Conservation (phyloP, 192 early-diverging fungal species). For the Backusella westeae region DNA sequence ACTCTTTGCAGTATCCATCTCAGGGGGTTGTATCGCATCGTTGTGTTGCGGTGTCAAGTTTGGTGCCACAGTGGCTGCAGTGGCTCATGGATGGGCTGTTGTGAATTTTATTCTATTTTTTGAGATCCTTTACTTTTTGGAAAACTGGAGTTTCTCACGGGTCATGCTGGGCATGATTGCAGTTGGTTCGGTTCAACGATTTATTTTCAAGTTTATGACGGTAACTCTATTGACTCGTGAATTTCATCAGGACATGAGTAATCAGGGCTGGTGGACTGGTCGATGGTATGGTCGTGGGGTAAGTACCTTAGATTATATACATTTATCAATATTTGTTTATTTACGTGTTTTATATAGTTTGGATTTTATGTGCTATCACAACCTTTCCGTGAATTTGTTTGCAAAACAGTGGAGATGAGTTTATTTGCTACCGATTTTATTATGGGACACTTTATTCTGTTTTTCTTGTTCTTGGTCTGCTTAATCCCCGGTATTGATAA, state of each 20-base stretch:
- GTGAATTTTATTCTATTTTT: constrained; percentile 64
- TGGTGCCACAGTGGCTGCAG: constrained; percentile 65
- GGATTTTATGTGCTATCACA: constrained; percentile 53
- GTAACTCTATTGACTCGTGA: constrained; percentile 73
- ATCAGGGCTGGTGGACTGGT: constrained; percentile 86
- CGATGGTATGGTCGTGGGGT: constrained; percentile 72
- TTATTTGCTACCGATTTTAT: constrained; percentile 78
- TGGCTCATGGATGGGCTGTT: constrained; percentile 62
- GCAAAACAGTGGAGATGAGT: constrained; percentile 81
- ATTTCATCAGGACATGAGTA: constrained; percentile 74
- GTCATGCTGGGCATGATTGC: constrained; percentile 69
- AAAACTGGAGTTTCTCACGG: constrained; percentile 62
- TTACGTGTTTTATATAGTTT: constrained; percentile 10
- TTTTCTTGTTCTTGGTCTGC: constrained; percentile 67
- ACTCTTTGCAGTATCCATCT: constrained; percentile 64
- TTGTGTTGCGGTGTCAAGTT: constrained; percentile 56
- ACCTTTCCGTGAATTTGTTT: constrained; percentile 73
- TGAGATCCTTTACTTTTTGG: constrained; percentile 64
- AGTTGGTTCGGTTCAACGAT: constrained; percentile 63
- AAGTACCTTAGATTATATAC: constrained; percentile 5
- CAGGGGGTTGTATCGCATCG: constrained; percentile 57
- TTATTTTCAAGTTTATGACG: constrained; percentile 72
- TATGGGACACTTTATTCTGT: constrained; percentile 72
- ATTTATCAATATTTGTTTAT: not conserved
- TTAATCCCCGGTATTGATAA: constrained; percentile 70